A percentile compares a stretch with the other conserved stretches of the same genome.
These are phyloP conservation scores for Ogataea pini DNA, from an alignment of 805 yeast species.

Conservation along the genomic window DNA sequence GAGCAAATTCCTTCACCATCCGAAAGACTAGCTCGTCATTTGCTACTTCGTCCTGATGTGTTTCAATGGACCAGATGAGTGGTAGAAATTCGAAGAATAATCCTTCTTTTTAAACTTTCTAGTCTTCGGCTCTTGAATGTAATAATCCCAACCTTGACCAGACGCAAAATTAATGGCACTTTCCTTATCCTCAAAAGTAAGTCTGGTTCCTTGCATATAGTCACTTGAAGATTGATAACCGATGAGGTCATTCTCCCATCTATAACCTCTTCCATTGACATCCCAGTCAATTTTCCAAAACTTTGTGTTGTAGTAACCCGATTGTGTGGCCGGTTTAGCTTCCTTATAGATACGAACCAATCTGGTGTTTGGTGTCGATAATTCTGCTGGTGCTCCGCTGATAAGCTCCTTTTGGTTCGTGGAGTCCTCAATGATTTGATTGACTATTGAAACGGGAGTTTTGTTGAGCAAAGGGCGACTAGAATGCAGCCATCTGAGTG, in stretches of 20 bases:
- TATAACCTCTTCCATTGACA: constrained; percentile 67
- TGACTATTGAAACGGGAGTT: constrained; percentile 7
- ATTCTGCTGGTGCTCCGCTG: constrained; percentile 77
- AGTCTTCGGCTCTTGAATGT: constrained; percentile 77
- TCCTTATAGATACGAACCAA: constrained; percentile 76
- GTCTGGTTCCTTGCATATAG: constrained; percentile 75
- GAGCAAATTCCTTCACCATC: no score
- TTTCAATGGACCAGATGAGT: constrained; percentile 69
- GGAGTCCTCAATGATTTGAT: constrained; percentile 14
- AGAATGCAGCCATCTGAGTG: constrained; percentile 9
- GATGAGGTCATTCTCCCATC: constrained; percentile 89
- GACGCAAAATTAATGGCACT: constrained; percentile 78
- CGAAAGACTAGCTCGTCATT: background rate
- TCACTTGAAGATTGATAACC: constrained; percentile 83
- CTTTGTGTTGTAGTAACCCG: constrained; percentile 54
- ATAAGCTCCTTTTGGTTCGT: constrained; percentile 51
- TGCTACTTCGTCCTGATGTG: constrained; percentile 74
- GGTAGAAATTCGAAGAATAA: constrained; percentile 70
- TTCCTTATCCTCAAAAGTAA: constrained; percentile 74
- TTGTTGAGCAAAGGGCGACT: constrained; percentile 10
- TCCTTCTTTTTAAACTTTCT: constrained; percentile 75
- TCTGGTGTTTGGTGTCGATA: constrained; percentile 50
- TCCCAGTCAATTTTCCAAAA: constrained; percentile 87
- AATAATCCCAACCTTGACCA: constrained; percentile 84
- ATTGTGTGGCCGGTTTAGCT: constrained; percentile 79